These are phyloP conservation scores for Staphylotrichum tortipilum DNA, from an alignment of 495 filamentous ascomycete genomes.

Conservation along the genomic window DNA sequence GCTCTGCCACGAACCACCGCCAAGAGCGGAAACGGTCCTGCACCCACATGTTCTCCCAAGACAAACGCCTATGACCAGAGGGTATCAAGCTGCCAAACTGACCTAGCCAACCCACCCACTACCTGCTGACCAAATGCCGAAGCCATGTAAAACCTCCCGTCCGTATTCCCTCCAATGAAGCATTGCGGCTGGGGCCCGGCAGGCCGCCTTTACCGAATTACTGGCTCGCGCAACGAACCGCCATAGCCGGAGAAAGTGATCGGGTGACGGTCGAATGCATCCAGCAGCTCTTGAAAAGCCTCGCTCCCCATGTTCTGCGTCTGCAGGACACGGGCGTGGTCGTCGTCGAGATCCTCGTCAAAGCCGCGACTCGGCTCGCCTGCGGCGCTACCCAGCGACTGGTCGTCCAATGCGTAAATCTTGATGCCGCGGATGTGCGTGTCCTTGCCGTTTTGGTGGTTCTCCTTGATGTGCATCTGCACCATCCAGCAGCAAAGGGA, in stretches of 20 bases:
- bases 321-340: conserved; percentile 18
- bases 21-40: no score
- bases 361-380: conserved; percentile 4
- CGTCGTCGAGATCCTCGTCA: conserved; percentile 1
- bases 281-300: conserved; percentile 22
- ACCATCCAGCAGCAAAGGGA: conserved; percentile 78
- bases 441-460: conserved; percentile 98
- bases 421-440: conserved; percentile 92
- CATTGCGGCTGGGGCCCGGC: no score
- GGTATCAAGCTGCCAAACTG: neutral
- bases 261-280: conserved; percentile 11
- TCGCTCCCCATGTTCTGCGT: conserved; percentile 17
- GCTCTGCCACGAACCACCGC: neutral
- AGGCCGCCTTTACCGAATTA: conserved; percentile 36
- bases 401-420: conserved; percentile 70
- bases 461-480: conserved; percentile 81
- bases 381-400: conserved; percentile 11
- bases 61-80: neutral
- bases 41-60: neutral
- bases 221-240: conserved; percentile 39
- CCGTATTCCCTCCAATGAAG: neutral
- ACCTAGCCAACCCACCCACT: neutral
- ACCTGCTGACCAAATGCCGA: neutral
- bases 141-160: no score
- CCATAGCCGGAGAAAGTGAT: conserved; percentile 16